Evolutionary conservation across 2,329 filamentous ascomycete genomes (phyloP).

Genomic region (Sporothrix sp.): DNA sequence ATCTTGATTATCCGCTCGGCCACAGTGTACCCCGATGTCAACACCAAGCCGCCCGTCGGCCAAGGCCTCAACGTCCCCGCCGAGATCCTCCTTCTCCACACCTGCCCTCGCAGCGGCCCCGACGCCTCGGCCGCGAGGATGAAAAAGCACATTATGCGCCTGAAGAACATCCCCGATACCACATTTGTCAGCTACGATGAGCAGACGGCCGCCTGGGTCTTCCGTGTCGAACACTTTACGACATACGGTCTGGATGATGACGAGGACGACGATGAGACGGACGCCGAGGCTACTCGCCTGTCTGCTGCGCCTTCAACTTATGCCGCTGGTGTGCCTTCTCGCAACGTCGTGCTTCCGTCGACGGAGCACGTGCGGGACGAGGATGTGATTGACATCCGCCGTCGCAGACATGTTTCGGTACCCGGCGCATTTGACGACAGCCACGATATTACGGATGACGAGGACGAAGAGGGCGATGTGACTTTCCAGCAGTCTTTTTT

Average conservation of each 20-base stretch:
- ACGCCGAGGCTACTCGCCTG: constrained; percentile 40
- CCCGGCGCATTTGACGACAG: constrained; percentile 76
- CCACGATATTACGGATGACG: constrained; percentile 45
- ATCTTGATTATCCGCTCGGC: constrained; percentile 66
- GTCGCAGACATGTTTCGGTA: constrained; percentile 38
- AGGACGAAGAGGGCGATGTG: constrained; percentile 42
- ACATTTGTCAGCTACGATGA: constrained; percentile 72
- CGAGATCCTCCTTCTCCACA: constrained; percentile 79
- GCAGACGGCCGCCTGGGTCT: constrained; percentile 78
- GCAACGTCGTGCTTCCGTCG: constrained; percentile 24
- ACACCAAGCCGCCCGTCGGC: constrained; percentile 72
- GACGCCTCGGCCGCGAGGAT: constrained; percentile 41
- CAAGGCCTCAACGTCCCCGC: constrained; percentile 89
- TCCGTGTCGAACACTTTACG: constrained; percentile 92
- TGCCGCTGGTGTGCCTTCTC: constrained; percentile 21
- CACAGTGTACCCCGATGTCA: constrained; percentile 73
- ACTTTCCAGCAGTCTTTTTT: constrained; percentile 68
- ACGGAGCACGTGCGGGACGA: constrained; percentile 30
- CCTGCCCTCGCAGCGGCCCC: constrained; percentile 70
- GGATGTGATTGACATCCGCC: constrained; percentile 49
- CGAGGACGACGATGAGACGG: constrained; percentile 64
- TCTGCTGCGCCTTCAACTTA: constrained; percentile 5
- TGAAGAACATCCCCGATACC: constrained; percentile 71
- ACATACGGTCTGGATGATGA: constrained; percentile 84
- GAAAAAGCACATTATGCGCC: constrained; percentile 67